Evolutionary conservation across 768 basidiomycete genomes (phyloP).

Genomic region (Roridomyces roridus): DNA sequence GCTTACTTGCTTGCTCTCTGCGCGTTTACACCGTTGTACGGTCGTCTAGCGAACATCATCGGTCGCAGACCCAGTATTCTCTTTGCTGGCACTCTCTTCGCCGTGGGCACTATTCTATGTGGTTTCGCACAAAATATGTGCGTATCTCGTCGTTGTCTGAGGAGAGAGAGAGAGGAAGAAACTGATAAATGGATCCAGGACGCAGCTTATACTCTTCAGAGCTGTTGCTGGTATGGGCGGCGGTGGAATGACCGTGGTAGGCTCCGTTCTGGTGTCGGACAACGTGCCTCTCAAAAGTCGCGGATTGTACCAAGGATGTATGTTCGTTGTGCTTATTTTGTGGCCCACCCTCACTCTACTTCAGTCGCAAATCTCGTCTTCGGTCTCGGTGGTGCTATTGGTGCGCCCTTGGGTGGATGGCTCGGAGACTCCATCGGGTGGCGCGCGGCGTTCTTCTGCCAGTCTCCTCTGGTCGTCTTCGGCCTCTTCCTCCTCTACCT

Average conservation of each 20-base stretch:
- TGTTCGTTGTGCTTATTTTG: neutral
- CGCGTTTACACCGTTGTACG: slow-evolving; percentile 73
- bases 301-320: slow-evolving; percentile 67
- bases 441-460: slow-evolving; percentile 68
- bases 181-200: slow-evolving; percentile 64
- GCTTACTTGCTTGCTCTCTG: slow-evolving; percentile 71
- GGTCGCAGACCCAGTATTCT: slow-evolving; percentile 67
- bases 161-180: too few species aligned
- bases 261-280: slow-evolving; percentile 66
- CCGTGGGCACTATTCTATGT: slow-evolving; percentile 66
- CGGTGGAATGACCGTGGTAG: slow-evolving; percentile 58
- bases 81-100: slow-evolving; percentile 64
- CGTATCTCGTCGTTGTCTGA: slow-evolving; percentile 53
- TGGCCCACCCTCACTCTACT: neutral
- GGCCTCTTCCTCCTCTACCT: slow-evolving; percentile 17
- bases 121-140: slow-evolving; percentile 71
- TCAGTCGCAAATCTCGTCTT: slow-evolving; percentile 44
- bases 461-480: slow-evolving; percentile 39
- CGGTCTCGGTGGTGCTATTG: slow-evolving; percentile 65
- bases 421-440: slow-evolving; percentile 68
- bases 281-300: slow-evolving; percentile 69
- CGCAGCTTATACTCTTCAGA: slow-evolving; percentile 56
- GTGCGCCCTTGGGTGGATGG: slow-evolving; percentile 62
- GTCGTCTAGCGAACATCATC: slow-evolving; percentile 64
- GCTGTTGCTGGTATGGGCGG: slow-evolving; percentile 75